Percentiles rank a stretch among this genome's conserved stretches.
Evolutionary conservation across 352 stramenopile species (phyloP).

Genomic region (Plasmopara muralis): DNA sequence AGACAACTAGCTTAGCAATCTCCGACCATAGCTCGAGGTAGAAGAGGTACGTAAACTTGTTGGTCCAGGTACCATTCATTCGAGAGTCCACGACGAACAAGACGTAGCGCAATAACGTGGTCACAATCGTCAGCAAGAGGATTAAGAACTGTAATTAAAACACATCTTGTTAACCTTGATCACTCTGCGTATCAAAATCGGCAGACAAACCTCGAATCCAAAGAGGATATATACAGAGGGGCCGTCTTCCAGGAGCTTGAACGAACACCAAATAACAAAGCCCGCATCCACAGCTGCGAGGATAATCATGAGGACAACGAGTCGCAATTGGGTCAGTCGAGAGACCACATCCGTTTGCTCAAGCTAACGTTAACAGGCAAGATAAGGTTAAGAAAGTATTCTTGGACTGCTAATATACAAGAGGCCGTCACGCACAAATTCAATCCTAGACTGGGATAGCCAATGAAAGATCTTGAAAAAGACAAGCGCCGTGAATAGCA

Average conservation of each 20-base stretch:
- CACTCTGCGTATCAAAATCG: not conserved
- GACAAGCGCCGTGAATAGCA: constrained; percentile 93
- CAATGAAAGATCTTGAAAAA: constrained; percentile 94
- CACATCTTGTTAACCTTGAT: not conserved
- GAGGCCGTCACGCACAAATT: constrained; percentile 52
- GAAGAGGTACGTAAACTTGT: constrained; percentile 91
- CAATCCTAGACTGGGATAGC: constrained; percentile 85
- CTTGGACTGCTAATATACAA: constrained; percentile 3
- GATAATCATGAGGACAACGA: constrained; percentile 86
- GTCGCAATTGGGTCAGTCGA: constrained; percentile 70
- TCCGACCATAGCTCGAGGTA: constrained; percentile 95
- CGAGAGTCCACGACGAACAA: constrained; percentile 92
- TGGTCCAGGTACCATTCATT: constrained; percentile 84
- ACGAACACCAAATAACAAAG: constrained; percentile 85
- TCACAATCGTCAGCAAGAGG: constrained; percentile 88
- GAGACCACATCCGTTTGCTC: constrained; percentile 84
- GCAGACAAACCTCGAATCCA: constrained; percentile 85
- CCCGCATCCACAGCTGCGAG: constrained; percentile 82
- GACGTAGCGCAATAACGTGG: constrained; percentile 84
- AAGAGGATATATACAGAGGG: constrained; percentile 94
- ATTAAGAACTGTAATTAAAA: constrained; percentile 76
- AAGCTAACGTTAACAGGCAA: constrained; percentile 36
- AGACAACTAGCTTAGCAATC: constrained; percentile 94
- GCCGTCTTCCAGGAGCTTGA: constrained; percentile 74
- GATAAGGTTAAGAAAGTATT: constrained; percentile 3